phyloP scores from a whole-genome alignment of 2,329 filamentous ascomycete species.

The Venturia effusa region DNA sequence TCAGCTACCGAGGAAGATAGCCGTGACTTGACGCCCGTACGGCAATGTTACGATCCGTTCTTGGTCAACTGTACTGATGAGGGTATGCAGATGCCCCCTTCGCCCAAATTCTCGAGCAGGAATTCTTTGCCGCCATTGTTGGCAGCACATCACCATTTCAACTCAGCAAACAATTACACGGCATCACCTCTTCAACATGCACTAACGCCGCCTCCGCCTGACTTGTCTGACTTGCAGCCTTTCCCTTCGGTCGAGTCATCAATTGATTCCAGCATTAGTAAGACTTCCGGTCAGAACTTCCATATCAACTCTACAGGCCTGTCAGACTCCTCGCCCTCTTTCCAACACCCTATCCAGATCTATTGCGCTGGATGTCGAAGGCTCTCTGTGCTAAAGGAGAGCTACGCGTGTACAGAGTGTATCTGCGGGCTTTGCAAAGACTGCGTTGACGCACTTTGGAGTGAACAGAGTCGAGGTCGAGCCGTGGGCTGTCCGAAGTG shows the following conservation, averaged over 20 bases:
- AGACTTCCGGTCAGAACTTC: slow-evolving; percentile 8
- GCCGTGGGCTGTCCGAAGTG: slow-evolving; percentile 66
- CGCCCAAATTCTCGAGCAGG: slow-evolving; percentile 41
- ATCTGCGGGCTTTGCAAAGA: slow-evolving; percentile 86
- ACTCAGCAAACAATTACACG: slow-evolving; percentile 48
- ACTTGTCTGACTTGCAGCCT: slow-evolving; percentile 45
- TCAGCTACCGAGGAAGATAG: slow-evolving; percentile 90
- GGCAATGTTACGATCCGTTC: slow-evolving; percentile 22
- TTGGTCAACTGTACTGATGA: neutral
- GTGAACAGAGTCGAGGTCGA: slow-evolving; percentile 58
- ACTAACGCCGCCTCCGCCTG: slow-evolving; percentile 56
- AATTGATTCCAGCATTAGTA: slow-evolving; percentile 34
- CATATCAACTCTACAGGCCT: slow-evolving; percentile 9
- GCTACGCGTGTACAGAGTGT: slow-evolving; percentile 91
- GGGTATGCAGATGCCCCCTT: slow-evolving; percentile 16
- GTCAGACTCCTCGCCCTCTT: slow-evolving; percentile 10
- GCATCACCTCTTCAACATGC: slow-evolving; percentile 86
- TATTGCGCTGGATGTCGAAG: slow-evolving; percentile 84
- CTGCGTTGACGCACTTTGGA: slow-evolving; percentile 72
- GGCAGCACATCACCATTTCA: slow-evolving; percentile 39
- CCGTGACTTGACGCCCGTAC: slow-evolving; percentile 73
- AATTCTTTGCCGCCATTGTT: slow-evolving; percentile 48
- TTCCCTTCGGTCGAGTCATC: slow-evolving; percentile 85
- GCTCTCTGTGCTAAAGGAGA: slow-evolving; percentile 66
- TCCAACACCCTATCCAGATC: slow-evolving; percentile 54